These are phyloP conservation scores for Aspergillus nanangensis DNA, from an alignment of 495 filamentous ascomycete species.

Conservation along the genomic window DNA sequence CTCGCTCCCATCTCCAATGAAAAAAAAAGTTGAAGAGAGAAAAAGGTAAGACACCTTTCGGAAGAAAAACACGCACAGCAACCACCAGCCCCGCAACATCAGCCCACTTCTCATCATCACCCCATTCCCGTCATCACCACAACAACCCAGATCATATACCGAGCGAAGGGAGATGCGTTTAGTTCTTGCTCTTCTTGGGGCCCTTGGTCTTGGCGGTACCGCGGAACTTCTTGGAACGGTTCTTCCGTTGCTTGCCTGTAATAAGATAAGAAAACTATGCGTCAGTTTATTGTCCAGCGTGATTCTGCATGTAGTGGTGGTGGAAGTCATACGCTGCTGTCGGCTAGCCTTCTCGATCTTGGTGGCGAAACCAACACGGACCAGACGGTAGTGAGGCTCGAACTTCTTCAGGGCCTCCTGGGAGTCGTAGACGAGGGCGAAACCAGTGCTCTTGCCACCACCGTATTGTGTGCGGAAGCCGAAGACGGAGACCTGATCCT, in stretches of 20 bases:
- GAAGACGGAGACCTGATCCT: slow-evolving; percentile 95
- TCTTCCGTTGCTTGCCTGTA: slow-evolving; percentile 99
- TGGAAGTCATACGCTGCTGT: slow-evolving; percentile 99
- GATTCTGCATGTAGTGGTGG: not conserved
- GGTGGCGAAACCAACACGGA: slow-evolving; percentile 80
- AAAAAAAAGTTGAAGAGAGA: too few relatives aligned
- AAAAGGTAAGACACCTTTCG: too few relatives aligned
- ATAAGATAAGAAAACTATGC: too few relatives aligned
- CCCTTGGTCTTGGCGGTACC: slow-evolving; percentile 91
- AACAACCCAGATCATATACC: slow-evolving; percentile 3
- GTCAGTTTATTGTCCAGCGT: too few relatives aligned
- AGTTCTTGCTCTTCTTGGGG: slow-evolving; percentile 64
- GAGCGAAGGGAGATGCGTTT: slow-evolving; percentile 24
- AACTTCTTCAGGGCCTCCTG: slow-evolving; percentile 98
- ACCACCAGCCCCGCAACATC: not conserved
- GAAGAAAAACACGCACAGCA: not conserved
- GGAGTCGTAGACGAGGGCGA: slow-evolving; percentile 97
- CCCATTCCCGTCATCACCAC: slow-evolving; percentile 2
- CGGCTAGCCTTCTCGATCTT: slow-evolving; percentile 96
- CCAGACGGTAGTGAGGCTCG: slow-evolving; percentile 95
- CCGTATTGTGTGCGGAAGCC: slow-evolving; percentile 98
- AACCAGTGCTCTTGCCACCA: slow-evolving; percentile 99
- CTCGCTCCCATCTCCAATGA: not conserved
- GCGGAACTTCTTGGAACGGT: slow-evolving; percentile 96
- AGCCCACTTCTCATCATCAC: slow-evolving; percentile 1